Base-by-base conservation (phyloP, 495 filamentous ascomycete species). In the Jackrogersella multiformis region DNA sequence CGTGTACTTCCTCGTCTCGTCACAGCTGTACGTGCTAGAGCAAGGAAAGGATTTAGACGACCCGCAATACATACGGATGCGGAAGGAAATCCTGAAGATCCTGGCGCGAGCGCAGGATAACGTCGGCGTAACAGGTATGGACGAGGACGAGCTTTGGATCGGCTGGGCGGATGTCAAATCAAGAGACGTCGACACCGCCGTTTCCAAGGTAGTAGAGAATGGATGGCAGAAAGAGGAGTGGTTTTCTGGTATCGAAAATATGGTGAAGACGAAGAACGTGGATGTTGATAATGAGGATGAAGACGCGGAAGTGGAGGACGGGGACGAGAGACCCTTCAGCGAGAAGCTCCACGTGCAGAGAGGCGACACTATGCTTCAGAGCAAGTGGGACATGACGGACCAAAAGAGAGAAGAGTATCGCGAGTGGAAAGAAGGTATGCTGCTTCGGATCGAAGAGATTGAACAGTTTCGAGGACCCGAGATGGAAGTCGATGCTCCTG, bases 281-380 rank as follows among this genome's bases (percentile, higher is more conserved):
- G 61, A 56, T n/a, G 44, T 23, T 10, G 42, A 58, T 12, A 61
- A 64, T 5, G 65, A 73, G 35, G 63, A 64, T 5, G 65, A 73
- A 38, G 71, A 65, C 8, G 72, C 72, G 18, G 69, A 75, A 36
- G 66, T 56, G 30, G 61, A 73, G 20, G 66, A 62, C 6, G 69
- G 61, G 13, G 51, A 71, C 5, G 74, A 77, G 64, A 68, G 20
- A 63, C 62, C 34, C 18, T 64, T 69, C 67, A 77, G 57, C 30
- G 66, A 57, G 54, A 72, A 38, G 56, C 67, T 77, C 44, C 76
- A 76, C 66, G 68, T 77, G 21, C 77, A 67, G 72, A 82, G 62
- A 85, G 86, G 56, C 21, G 90, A 90, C 12, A 92, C 89, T 2
- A 95, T 95, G 91, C 89, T 96, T 78, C 91, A 96, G 76, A 89